Base-by-base conservation (phyloP, 805 yeast genomes). In the Martiniozyma abietophila region DNA sequence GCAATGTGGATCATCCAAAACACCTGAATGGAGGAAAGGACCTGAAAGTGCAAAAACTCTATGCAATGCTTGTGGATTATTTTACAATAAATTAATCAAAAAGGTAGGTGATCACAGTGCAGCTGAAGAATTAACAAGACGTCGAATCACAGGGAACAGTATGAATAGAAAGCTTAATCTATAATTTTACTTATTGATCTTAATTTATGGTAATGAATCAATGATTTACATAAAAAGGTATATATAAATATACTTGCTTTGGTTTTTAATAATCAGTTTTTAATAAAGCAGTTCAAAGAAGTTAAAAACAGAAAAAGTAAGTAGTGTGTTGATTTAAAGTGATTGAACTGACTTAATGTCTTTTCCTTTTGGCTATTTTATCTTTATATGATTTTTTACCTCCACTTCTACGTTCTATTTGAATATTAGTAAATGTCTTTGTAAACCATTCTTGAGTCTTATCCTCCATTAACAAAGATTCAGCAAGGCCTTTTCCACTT, bases 21-120 rank as follows among this genome's bases (percentile, higher is more conserved):
- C 95, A 0, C 96, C 96, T 0, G 96, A 88, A 55, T 86, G 96
- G 96, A 67, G 96, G 50, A 65, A 80, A 41, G 96, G 96, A 0
- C 95, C 95, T 1, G 69, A 72, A 38, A 94, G 95, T 0, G 73
- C 77, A 4, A 68, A 84, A 47, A 80, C 89, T 0, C 62, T 86
- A 39, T 86, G 96, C 58, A 86, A 86, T 55, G 96, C 96, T 0
- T 88, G 96, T 59, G 96, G 96, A 0, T 61, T 88, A 31, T 80
- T 76, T 47, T 78, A 69, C 49, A 66, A 80, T 11, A 80, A 80
- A 48, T 50, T 80, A 36, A 59, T 66, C 4, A 76, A 66, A 44
- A 68, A 62, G 40, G 53, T 61, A 40, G 76, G 76, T 2, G 34
- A 44, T 3, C 56, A 54, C 5, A 61, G 49, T 20, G 76, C 76